Evolutionary conservation across 2,329 filamentous ascomycete genomes (phyloP).

Genomic region (Aspergillus floridensis): DNA sequence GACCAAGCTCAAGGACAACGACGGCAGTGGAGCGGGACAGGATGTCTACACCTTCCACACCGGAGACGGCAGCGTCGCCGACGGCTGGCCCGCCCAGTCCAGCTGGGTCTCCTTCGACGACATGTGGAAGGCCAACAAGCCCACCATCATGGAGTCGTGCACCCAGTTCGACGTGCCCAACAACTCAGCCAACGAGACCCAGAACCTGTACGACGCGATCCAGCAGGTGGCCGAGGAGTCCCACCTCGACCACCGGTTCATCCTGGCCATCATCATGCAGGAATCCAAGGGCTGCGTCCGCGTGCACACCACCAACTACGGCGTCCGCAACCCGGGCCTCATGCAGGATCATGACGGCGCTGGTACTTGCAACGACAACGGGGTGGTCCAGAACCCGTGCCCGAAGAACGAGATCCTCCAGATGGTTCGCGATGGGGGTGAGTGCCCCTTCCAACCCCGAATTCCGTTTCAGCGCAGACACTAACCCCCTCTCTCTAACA

Average conservation of each 20-base stretch:
- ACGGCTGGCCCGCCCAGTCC: slow-evolving; percentile 25
- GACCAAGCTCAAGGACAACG: not conserved
- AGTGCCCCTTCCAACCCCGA: not conserved
- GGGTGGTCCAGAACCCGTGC: slow-evolving; percentile 27
- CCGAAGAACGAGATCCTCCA: slow-evolving; percentile 28
- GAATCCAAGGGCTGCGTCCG: slow-evolving; percentile 48
- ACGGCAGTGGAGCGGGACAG: not conserved
- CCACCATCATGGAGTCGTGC: slow-evolving; percentile 16
- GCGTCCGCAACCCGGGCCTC: slow-evolving; percentile 44
- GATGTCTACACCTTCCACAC: slow-evolving; percentile 18
- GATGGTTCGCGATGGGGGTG: slow-evolving; percentile 40
- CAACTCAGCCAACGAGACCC: slow-evolving; percentile 31
- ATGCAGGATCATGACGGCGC: slow-evolving; percentile 32
- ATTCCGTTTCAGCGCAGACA: not conserved
- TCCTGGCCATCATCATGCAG: slow-evolving; percentile 48
- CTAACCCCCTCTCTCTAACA: not conserved
- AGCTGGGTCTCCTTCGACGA: slow-evolving; percentile 24
- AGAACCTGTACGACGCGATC: slow-evolving; percentile 34
- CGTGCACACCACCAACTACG: slow-evolving; percentile 41
- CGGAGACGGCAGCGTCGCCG: slow-evolving; percentile 19
- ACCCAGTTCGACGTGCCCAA: slow-evolving; percentile 19
- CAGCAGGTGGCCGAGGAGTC: slow-evolving; percentile 28
- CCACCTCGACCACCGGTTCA: slow-evolving; percentile 41
- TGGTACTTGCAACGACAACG: slow-evolving; percentile 36
- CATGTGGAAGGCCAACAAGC: slow-evolving; percentile 20